Evolutionary conservation across 495 filamentous ascomycete species (phyloP).

Genomic region (Neurospora sp.): DNA sequence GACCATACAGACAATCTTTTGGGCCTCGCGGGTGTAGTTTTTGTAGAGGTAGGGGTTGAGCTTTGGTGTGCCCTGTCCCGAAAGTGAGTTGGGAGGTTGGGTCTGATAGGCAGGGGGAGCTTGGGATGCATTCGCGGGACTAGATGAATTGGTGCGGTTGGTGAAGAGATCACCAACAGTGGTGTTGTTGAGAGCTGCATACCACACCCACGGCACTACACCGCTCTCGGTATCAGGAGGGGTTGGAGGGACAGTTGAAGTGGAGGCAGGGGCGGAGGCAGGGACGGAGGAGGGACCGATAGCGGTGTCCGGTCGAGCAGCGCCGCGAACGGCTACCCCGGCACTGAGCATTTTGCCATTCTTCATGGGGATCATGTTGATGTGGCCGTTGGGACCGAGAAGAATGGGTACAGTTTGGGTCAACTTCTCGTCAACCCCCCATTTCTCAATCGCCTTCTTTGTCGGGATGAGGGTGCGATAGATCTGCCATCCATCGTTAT

Average conservation of each 20-base stretch:
- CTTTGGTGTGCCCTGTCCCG: background rate
- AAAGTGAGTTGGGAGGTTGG: background rate
- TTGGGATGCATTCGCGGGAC: background rate
- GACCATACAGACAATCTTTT: constrained; percentile 22
- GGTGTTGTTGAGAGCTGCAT: background rate
- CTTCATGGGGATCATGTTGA: constrained; percentile 30
- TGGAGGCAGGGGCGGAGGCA: background rate
- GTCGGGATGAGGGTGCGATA: constrained; percentile 32
- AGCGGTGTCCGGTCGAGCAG: constrained; percentile 1
- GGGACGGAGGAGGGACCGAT: background rate
- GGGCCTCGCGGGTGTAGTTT: constrained; percentile 25
- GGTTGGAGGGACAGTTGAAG: background rate
- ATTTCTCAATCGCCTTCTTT: constrained; percentile 17
- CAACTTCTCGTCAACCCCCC: constrained; percentile 24
- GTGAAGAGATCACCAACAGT: background rate
- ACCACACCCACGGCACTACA: background rate
- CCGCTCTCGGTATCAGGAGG: background rate
- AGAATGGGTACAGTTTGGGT: constrained; percentile 23
- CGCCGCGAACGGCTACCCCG: constrained; percentile 27
- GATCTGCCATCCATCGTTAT: constrained; percentile 33
- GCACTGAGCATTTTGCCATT: constrained; percentile 30
- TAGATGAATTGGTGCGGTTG: background rate
- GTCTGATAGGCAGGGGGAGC: background rate
- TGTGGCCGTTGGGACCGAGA: constrained; percentile 24
- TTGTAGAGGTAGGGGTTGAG: constrained; percentile 18